These are phyloP conservation scores for Boechera retrofracta DNA, from an alignment of 345 rosid genomes.

Conservation along the genomic window DNA sequence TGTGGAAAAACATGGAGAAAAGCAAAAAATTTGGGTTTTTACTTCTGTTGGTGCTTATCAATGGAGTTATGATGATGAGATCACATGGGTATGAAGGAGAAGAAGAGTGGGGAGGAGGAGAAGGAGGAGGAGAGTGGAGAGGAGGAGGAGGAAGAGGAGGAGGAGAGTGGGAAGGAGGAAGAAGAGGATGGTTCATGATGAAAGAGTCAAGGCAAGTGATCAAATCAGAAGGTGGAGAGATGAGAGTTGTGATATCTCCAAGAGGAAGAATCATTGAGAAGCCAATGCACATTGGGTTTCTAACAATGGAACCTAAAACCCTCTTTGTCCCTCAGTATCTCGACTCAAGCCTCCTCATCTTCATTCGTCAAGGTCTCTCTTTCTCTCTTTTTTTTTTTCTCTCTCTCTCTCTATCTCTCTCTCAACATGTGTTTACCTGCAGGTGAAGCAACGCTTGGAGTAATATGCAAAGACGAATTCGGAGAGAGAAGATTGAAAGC, in stretches of 20 bases:
- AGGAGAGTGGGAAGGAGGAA: neutral
- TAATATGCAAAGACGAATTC: slow-evolving; percentile 56
- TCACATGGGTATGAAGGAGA: slow-evolving; percentile 45
- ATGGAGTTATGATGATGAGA: slow-evolving; percentile 46
- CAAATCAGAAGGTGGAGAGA: slow-evolving; percentile 77
- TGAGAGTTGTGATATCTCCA: slow-evolving; percentile 60
- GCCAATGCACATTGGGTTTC: slow-evolving; percentile 78
- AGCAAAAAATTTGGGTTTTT: slow-evolving; percentile 43
- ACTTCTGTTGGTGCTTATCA: slow-evolving; percentile 44
- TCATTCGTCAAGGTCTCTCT: slow-evolving; percentile 61
- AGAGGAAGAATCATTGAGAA: slow-evolving; percentile 56
- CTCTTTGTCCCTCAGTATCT: slow-evolving; percentile 87
- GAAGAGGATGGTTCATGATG: slow-evolving; percentile 55
- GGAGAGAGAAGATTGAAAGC: slow-evolving; percentile 59
- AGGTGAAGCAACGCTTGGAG: slow-evolving; percentile 88
- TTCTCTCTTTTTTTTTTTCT: neutral
- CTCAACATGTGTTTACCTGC: slow-evolving; percentile 39
- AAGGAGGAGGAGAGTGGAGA: neutral
- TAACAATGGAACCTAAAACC: slow-evolving; percentile 80
- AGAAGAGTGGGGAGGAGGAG: neutral
- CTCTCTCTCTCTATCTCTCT: neutral
- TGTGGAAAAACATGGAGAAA: slow-evolving; percentile 41
- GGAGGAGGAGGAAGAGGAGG: neutral
- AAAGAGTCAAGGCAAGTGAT: slow-evolving; percentile 60
- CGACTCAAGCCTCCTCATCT: slow-evolving; percentile 75